Evolutionary conservation across 805 yeast species (phyloP), one percentile per base, ranked within the genome.

Genomic region (Sungouiella blattae): DNA sequence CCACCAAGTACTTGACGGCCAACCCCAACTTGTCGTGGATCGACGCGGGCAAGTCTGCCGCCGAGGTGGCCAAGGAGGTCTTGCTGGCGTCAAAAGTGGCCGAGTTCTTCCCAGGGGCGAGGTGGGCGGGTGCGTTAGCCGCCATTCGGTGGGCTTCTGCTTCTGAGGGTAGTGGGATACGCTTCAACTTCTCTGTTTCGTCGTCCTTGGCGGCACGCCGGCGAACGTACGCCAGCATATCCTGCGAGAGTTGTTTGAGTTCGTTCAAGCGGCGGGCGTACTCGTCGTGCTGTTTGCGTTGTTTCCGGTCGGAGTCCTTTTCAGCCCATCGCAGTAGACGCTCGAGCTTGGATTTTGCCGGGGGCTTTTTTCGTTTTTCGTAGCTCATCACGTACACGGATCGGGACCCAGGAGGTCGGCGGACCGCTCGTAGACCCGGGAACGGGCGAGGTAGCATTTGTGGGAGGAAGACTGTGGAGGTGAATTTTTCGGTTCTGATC

Each of bases 11-110:
- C 32, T 61, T 64, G 3, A 67, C 46, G 0, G 74, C 55, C 11
- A 67, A 59, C 0, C 71, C 72, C 6, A 76, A 45, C 22, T 58
- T 57, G 3, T 58, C 60, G 9, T 52, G 34, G 8, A 76, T 55
- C 0, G 57, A 33, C 1, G 37, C 32, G 0, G 81, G 79, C 4
- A 75, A 37, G 2, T 51, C 47, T 5, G 51, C 43, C 2, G 45
- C 37, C 1, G 55, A 51, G 1, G 49, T 46, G 1, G 45, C 30
- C 5, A 54, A 39, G 3, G 55, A 37, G 6, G 39, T 17, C 20
- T 26, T 14, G 8, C 34, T 28, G 7, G 54, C 39, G 26, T 39
- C 49, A 14, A 48, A 43, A n/a, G n/a, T n/a, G 13, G n/a, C 30
- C 9, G 18, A 32, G 5, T 26, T 6, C 3, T 15, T 26, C 17